phyloP scores from a whole-genome alignment of 2,329 filamentous ascomycete genomes.

The Pseudogymnoascus pannorum region DNA sequence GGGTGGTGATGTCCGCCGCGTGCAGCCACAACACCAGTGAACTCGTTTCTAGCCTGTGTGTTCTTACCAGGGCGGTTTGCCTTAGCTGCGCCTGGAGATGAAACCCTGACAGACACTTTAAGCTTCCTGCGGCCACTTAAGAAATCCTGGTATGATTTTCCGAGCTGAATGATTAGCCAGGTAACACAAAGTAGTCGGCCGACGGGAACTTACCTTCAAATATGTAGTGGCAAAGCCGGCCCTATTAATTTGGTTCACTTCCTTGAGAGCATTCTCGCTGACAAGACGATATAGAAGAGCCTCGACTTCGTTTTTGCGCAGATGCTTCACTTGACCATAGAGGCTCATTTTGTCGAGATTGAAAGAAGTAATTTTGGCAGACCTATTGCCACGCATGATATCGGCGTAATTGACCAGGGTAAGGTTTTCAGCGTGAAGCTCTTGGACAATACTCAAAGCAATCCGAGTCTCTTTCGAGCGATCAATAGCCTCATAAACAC shows the following conservation, averaged over 20 bases:
- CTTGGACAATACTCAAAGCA: slow-evolving; percentile 60
- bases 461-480: slow-evolving; percentile 67
- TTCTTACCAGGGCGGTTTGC: slow-evolving; percentile 35
- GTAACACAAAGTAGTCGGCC: slow-evolving; percentile 20
- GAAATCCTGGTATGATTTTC: slow-evolving; percentile 22
- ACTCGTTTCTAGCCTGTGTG: slow-evolving; percentile 22
- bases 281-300: slow-evolving; percentile 74
- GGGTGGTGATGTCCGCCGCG: slow-evolving; percentile 39
- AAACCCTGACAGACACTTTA: slow-evolving; percentile 23
- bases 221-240: slow-evolving; percentile 70
- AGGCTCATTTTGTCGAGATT: slow-evolving; percentile 35
- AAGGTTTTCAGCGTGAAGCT: slow-evolving; percentile 50
- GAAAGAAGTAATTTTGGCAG: slow-evolving; percentile 44
- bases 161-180: slow-evolving; percentile 30
- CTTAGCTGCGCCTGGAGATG: slow-evolving; percentile 12
- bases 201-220: slow-evolving; percentile 46
- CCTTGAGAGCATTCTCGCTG: slow-evolving; percentile 63
- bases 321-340: slow-evolving; percentile 59
- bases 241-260: slow-evolving; percentile 59
- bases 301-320: slow-evolving; percentile 72
- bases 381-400: slow-evolving; percentile 65
- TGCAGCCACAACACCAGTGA: slow-evolving; percentile 25
- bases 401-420: slow-evolving; percentile 80
- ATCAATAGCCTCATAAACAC: slow-evolving; percentile 65
- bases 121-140: slow-evolving; percentile 24